These are phyloP conservation scores for Aspergillus terreus DNA, from an alignment of 2,329 filamentous ascomycete species.

Conservation along the genomic window DNA sequence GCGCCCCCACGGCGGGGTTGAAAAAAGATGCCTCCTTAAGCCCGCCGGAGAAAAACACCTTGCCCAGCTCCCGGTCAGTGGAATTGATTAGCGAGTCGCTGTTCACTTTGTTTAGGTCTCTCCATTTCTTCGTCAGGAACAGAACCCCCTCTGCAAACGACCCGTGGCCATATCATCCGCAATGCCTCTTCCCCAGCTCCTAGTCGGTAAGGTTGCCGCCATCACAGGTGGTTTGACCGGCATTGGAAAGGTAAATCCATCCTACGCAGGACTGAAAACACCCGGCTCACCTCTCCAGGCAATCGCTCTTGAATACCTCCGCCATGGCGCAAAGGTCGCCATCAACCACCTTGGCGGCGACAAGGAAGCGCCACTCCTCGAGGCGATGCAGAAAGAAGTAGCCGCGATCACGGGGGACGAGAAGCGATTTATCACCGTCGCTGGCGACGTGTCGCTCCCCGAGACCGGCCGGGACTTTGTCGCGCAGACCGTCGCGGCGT, in stretches of 20 bases:
- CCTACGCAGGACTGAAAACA: neutral
- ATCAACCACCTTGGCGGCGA: slow-evolving; percentile 69
- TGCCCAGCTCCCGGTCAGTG: neutral
- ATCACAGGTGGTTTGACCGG: slow-evolving; percentile 85
- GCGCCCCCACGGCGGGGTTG: slow-evolving; percentile 7
- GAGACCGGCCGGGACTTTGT: slow-evolving; percentile 69
- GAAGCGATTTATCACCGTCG: slow-evolving; percentile 58
- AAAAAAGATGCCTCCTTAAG: neutral
- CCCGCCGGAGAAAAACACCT: neutral
- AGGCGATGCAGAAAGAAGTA: slow-evolving; percentile 28
- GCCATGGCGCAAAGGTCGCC: slow-evolving; percentile 72
- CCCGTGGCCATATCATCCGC: neutral
- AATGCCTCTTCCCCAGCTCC: slow-evolving; percentile 47
- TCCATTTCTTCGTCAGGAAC: neutral
- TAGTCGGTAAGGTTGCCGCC: slow-evolving; percentile 72
- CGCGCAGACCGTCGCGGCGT: slow-evolving; percentile 55
- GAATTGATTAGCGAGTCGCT: too few species aligned
- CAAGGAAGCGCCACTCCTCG: slow-evolving; percentile 28
- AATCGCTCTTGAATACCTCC: slow-evolving; percentile 74
- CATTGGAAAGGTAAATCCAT: slow-evolving; percentile 60
- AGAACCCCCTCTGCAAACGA: slow-evolving; percentile 28
- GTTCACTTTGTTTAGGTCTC: neutral
- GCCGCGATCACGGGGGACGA: slow-evolving; percentile 22
- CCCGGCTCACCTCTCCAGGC: slow-evolving; percentile 43
- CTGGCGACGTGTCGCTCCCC: slow-evolving; percentile 74